These are phyloP conservation scores for Dendrothele bispora DNA, from an alignment of 768 basidiomycete species.

Conservation along the genomic window DNA sequence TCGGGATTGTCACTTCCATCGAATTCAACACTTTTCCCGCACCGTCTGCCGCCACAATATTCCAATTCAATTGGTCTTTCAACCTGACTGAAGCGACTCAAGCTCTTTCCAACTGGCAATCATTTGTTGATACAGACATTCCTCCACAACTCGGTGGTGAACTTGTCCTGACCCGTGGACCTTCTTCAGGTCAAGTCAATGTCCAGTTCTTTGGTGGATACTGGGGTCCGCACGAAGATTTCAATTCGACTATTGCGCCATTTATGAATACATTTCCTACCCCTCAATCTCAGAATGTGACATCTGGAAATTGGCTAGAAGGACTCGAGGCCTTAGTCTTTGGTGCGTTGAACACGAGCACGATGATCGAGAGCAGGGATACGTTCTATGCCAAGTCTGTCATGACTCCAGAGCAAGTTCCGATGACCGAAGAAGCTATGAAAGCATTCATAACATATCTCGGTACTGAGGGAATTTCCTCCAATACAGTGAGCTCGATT, in stretches of 20 bases:
- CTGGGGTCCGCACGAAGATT: conserved; percentile 9
- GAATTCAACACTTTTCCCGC: conserved; percentile 6
- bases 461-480: not conserved
- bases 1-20: conserved; percentile 11
- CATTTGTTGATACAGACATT: conserved; percentile 2
- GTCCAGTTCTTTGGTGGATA: conserved; percentile 10
- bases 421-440: conserved; percentile 9
- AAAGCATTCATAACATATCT: conserved; percentile 8
- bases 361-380: conserved; percentile 7
- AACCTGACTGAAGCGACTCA: conserved; percentile 1
- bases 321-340: conserved; percentile 3
- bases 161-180: conserved; percentile 4
- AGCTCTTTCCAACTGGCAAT: conserved; percentile 9
- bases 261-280: conserved; percentile 8
- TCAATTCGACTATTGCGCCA: conserved; percentile 11
- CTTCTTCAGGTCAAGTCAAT: conserved; percentile 4
- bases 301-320: conserved; percentile 8
- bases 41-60: conserved; percentile 2
- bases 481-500: conserved; percentile 1
- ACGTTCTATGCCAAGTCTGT: conserved; percentile 13
- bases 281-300: not conserved
- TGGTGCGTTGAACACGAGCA: conserved; percentile 9
- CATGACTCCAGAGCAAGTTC: conserved; percentile 7
- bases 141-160: conserved; percentile 13
- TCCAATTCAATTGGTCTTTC: conserved; percentile 6